These are phyloP conservation scores for Lignosus rhinocerotis DNA, from an alignment of 1,284 basidiomycete species.

Conservation along the genomic window DNA sequence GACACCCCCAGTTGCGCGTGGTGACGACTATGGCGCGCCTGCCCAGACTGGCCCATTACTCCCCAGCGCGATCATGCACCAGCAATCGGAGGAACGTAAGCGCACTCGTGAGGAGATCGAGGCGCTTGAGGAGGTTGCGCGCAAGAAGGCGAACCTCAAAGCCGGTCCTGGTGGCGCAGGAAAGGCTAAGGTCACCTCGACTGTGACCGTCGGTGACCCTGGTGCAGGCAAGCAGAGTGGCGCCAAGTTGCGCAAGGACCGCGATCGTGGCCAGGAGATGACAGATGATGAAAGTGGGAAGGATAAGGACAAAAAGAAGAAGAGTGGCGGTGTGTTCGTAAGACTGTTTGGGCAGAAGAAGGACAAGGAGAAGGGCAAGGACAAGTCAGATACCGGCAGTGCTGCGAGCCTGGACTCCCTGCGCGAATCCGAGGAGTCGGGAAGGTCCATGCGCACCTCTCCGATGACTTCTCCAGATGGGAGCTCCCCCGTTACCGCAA, in stretches of 20 bases:
- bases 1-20: slow-evolving; percentile 73
- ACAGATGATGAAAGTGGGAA: slow-evolving; percentile 46
- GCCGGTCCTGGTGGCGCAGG: slow-evolving; percentile 19
- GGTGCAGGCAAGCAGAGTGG: slow-evolving; percentile 24
- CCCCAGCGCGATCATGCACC: slow-evolving; percentile 49
- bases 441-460: slow-evolving; percentile 41
- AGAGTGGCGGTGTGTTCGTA: slow-evolving; percentile 69
- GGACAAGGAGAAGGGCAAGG: slow-evolving; percentile 76
- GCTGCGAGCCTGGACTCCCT: slow-evolving; percentile 29
- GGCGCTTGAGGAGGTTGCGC: slow-evolving; percentile 54
- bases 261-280: slow-evolving; percentile 36
- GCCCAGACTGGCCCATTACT: slow-evolving; percentile 37
- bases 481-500: slow-evolving; percentile 44
- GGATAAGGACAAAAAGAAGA: slow-evolving; percentile 62
- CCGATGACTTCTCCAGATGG: slow-evolving; percentile 29
- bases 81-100: slow-evolving; percentile 59
- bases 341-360: slow-evolving; percentile 75
- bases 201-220: slow-evolving; percentile 9
- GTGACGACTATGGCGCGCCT: slow-evolving; percentile 33
- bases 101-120: slow-evolving; percentile 62
- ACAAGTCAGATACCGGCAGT: slow-evolving; percentile 45
- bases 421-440: slow-evolving; percentile 56
- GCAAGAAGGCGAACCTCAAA: slow-evolving; percentile 50
- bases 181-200: slow-evolving; percentile 14
- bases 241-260: slow-evolving; percentile 70